Evolutionary conservation across 495 filamentous ascomycete genomes (phyloP).

Genomic region (Tuber microsphaerosporum): DNA sequence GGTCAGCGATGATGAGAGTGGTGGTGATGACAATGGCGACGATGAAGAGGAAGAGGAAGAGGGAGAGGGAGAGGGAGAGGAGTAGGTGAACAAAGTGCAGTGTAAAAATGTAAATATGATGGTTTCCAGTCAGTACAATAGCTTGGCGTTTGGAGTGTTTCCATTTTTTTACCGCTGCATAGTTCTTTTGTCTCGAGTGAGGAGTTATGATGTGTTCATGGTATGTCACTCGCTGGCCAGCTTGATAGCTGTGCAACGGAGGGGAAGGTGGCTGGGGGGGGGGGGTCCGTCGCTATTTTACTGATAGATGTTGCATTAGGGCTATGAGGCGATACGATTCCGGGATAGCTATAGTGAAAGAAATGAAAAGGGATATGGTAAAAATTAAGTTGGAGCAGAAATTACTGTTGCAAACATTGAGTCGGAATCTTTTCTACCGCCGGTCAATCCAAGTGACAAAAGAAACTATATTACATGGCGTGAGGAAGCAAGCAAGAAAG

Average conservation of each 20-base stretch:
- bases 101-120: conserved; percentile 25
- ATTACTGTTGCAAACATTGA: not conserved
- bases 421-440: not conserved
- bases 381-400: not conserved
- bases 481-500: not conserved
- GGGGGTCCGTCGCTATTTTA: not conserved
- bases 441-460: not conserved
- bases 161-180: not conserved
- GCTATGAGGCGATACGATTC: not conserved
- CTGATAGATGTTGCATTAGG: not conserved
- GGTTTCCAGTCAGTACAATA: not conserved
- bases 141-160: conserved; percentile 19
- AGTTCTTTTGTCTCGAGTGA: not conserved
- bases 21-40: conserved; percentile 58
- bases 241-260: not conserved
- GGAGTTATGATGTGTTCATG: not conserved
- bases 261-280: not conserved
- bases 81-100: not conserved
- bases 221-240: not conserved
- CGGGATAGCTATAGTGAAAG: not conserved
- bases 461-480: not conserved
- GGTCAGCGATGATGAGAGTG: conserved; percentile 73
- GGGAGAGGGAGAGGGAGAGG: conserved; percentile 9
- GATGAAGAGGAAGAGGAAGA: conserved; percentile 53
- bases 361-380: not conserved